A percentile compares a stretch with the other conserved stretches of the same genome.
Conservation (phyloP, 2,329 filamentous ascomycete species). For the Escovopsis sp. region DNA sequence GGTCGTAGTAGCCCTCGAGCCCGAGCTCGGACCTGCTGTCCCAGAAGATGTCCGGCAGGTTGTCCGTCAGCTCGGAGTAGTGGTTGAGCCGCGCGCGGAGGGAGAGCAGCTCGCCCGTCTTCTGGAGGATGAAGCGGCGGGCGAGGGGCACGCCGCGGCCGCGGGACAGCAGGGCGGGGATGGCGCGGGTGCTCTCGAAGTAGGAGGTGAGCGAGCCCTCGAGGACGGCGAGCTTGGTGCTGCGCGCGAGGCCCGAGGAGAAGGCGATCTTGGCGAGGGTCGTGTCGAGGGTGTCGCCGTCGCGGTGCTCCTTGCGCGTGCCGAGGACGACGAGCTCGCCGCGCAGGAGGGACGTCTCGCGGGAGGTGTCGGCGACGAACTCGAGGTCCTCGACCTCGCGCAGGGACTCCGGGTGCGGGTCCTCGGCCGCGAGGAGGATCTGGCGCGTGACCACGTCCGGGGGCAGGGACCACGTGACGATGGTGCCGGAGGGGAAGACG, state of each 20-base stretch:
- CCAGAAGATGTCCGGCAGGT: constrained; percentile 93
- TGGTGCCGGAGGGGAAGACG: constrained; percentile 84
- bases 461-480: constrained; percentile 83
- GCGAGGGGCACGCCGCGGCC: constrained; percentile 31
- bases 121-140: constrained; percentile 70
- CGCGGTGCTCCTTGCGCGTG: constrained; percentile 42
- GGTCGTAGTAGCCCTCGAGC: constrained; percentile 87
- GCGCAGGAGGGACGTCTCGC: constrained; percentile 62
- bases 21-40: constrained; percentile 78
- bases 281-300: constrained; percentile 33
- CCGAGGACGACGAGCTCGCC: constrained; percentile 84
- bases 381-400: constrained; percentile 84
- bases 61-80: constrained; percentile 92
- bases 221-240: constrained; percentile 84
- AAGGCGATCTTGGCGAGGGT: constrained; percentile 92
- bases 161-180: constrained; percentile 61
- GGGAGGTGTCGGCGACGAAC: constrained; percentile 58
- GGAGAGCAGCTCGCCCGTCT: constrained; percentile 82
- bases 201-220: constrained; percentile 72
- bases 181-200: constrained; percentile 71
- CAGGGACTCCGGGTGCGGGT: constrained; percentile 49
- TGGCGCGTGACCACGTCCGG: constrained; percentile 60
- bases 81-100: constrained; percentile 88
- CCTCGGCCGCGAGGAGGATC: constrained; percentile 60
- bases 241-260: constrained; percentile 81